Evolutionary conservation across 768 basidiomycete genomes (phyloP), one percentile per base, ranked within the genome.

Genomic region (Cubamyces lactineus): DNA sequence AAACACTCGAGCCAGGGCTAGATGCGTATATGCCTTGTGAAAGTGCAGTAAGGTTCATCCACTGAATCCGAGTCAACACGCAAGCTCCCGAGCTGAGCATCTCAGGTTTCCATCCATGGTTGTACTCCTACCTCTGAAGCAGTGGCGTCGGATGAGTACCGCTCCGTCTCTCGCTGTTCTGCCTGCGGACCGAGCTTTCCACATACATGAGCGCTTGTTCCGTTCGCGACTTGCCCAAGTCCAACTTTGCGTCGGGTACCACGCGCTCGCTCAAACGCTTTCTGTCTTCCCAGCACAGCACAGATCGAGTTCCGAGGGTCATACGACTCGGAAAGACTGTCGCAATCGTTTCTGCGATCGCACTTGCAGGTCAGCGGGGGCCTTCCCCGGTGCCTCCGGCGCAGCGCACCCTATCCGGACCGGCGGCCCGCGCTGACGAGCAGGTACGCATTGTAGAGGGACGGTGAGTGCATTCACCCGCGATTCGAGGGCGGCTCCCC

Each of bases 341-440:
- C 21, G 23, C 19, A 13, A 19, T 13, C 45, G 45, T 34, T 9
- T 34, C 34, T 34, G 9, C 34, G 34, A 41, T 28, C 51, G 51
- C 51, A 21, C 21, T 53, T 39, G 21, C 51, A 21, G 51, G 51
- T 53, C 51, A 53, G 51, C 51, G 51, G 51, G 38, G 13, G 13
- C 15, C 19, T 7, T 49, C 26, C 26, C 40, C 34, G 34, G 34
- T 34, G 34, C 34, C 21, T 13, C 26, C 48, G 48, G 48, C 48
- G 26, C 48, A 30, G 13, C 21, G 3, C 23, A 49, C 48, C 59
- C 51, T 45, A 28, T 52, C 40, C 61, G 61, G 61, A 38, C 61
- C 62, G 51, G 30, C 62, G 62, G 62, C 13, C 62, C 62, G 62
- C 8, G 8, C 51, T 30, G 15, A 9, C 59, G 15, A 7, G 30